Conservation (phyloP, 75 land plant genomes). For the Selaginella tamariscina region DNA sequence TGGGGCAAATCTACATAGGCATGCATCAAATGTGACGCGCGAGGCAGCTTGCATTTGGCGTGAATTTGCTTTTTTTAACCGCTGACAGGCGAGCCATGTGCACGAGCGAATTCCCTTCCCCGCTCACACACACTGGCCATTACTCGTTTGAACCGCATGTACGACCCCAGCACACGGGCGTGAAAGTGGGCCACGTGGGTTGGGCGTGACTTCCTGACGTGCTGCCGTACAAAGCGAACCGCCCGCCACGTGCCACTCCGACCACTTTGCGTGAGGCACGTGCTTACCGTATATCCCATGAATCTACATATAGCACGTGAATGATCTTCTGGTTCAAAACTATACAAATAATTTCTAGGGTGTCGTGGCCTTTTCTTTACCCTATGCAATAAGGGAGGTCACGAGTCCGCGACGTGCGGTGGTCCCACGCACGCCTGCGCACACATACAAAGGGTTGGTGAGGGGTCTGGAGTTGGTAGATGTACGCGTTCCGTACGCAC, state of each 20-base stretch:
- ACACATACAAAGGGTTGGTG: too few relatives aligned
- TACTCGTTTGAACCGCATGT: background rate
- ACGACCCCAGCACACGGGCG: background rate
- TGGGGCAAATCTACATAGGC: background rate
- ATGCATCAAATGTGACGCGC: background rate
- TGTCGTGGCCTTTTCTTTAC: too few relatives aligned
- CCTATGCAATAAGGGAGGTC: too few relatives aligned
- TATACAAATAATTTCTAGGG: too few relatives aligned
- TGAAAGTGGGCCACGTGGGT: background rate
- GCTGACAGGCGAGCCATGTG: conserved; percentile 4
- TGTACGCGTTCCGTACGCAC: too few relatives aligned
- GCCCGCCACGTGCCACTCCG: background rate
- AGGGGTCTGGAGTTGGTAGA: too few relatives aligned
- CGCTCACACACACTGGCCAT: background rate
- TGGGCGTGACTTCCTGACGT: background rate
- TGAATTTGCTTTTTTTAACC: background rate
- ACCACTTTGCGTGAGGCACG: conserved; percentile 2
- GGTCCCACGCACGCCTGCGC: too few relatives aligned
- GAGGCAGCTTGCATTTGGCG: background rate
- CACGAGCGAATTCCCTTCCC: background rate
- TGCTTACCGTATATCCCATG: too few relatives aligned
- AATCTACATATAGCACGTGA: too few relatives aligned
- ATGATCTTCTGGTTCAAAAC: too few relatives aligned
- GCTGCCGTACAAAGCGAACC: background rate
- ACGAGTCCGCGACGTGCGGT: too few relatives aligned